Evolutionary conservation across 768 basidiomycete genomes (phyloP).

Genomic region (Cantharellus cinnabarinus): DNA sequence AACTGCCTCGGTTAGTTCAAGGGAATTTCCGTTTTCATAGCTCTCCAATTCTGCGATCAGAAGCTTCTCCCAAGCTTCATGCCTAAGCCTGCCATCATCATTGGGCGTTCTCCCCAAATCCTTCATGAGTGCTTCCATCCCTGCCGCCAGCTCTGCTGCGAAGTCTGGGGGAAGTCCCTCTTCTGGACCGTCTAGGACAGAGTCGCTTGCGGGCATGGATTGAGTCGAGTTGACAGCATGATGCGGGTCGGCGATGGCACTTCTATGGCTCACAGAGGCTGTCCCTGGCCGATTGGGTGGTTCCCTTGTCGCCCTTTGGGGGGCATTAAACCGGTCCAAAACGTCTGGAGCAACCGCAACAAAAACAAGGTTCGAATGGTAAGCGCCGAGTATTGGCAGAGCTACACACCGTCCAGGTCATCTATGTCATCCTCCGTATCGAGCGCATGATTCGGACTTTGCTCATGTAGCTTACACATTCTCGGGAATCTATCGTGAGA

Average conservation of each 20-base stretch:
- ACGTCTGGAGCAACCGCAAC: slow-evolving; percentile 21
- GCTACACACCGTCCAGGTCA: slow-evolving; percentile 37
- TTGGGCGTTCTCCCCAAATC: slow-evolving; percentile 15
- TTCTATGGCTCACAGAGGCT: slow-evolving; percentile 6
- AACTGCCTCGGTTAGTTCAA: neutral
- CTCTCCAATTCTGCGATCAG: slow-evolving; percentile 41
- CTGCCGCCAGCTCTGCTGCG: slow-evolving; percentile 21
- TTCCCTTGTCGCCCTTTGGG: slow-evolving; percentile 9
- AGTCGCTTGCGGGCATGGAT: too few species aligned
- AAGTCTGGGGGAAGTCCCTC: slow-evolving; percentile 16
- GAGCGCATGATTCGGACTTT: neutral
- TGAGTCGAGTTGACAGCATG: slow-evolving; percentile 1
- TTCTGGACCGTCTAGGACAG: slow-evolving; percentile 8
- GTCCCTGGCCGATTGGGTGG: slow-evolving; percentile 8
- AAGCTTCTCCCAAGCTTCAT: slow-evolving; percentile 43
- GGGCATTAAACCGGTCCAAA: slow-evolving; percentile 24
- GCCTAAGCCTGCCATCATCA: slow-evolving; percentile 6
- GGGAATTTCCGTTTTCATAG: slow-evolving; percentile 8
- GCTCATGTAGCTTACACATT: too few species aligned
- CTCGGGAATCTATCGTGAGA: too few species aligned
- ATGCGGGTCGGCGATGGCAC: slow-evolving; percentile 1
- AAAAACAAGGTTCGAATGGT: slow-evolving; percentile 3
- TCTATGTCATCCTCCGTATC: slow-evolving; percentile 40
- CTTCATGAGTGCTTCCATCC: slow-evolving; percentile 27
- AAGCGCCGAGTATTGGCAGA: neutral